A percentile compares a stretch with the other conserved stretches of the same genome.
These are phyloP conservation scores for Trichodelitschia bisporula DNA, from an alignment of 495 filamentous ascomycete species.

Conservation along the genomic window DNA sequence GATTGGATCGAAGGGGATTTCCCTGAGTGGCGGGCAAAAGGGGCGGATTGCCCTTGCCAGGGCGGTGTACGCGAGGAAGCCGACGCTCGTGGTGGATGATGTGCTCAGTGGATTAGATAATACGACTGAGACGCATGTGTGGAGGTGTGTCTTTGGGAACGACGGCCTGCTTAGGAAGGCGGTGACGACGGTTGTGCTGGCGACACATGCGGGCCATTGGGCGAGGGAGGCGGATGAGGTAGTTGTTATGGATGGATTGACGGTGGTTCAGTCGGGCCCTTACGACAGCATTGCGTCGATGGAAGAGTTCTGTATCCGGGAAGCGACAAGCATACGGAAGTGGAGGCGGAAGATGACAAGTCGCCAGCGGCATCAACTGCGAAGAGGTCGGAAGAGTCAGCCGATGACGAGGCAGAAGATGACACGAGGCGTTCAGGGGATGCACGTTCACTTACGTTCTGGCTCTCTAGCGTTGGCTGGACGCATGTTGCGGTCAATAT, in stretches of 20 bases:
- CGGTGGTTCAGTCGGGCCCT: conserved; percentile 6
- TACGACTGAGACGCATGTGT: conserved; percentile 16
- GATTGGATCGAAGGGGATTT: conserved; percentile 6
- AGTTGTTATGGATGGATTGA: conserved; percentile 5
- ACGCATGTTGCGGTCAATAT: conserved; percentile 3
- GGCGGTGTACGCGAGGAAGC: conserved; percentile 13
- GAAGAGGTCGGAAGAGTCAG: background rate
- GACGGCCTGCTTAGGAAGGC: conserved; percentile 15
- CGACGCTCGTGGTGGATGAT: conserved; percentile 17
- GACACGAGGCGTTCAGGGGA: conserved; percentile 5
- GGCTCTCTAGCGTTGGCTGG: conserved; percentile 3
- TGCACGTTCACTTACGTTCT: conserved; percentile 3
- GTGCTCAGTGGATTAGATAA: conserved; percentile 17
- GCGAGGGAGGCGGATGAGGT: conserved; percentile 5
- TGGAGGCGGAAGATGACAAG: conserved; percentile 1
- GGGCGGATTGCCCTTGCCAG: conserved; percentile 13
- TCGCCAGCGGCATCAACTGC: background rate
- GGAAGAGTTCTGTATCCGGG: background rate
- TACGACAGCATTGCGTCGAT: background rate
- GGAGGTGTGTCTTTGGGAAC: conserved; percentile 17
- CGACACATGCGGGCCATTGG: conserved; percentile 10
- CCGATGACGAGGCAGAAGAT: conserved; percentile 3
- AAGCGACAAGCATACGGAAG: background rate
- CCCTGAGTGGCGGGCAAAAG: conserved; percentile 8
- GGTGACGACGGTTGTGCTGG: conserved; percentile 18